A percentile compares a stretch with the other conserved stretches of the same genome.
These are phyloP conservation scores for Pyracantha coccinea DNA, from an alignment of 331 rosid species.

Conservation along the genomic window DNA sequence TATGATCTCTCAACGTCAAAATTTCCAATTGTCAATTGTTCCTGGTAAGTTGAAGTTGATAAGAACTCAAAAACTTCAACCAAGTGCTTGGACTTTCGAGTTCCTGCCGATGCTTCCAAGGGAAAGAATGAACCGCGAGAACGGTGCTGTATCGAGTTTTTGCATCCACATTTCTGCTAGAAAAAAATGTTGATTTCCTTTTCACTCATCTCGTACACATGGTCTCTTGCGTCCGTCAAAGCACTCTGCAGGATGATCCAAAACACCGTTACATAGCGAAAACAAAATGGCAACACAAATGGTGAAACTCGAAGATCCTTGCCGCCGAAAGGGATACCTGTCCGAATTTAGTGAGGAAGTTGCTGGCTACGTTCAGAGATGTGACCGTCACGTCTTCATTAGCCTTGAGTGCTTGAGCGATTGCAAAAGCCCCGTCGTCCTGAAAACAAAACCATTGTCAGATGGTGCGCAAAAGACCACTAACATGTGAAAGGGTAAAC, in stretches of 20 bases:
- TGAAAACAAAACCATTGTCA: conserved; percentile 23
- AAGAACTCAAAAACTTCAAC: conserved; percentile 33
- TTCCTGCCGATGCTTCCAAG: conserved; percentile 23
- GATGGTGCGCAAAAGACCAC: conserved; percentile 9
- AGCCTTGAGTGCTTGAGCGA: conserved; percentile 96
- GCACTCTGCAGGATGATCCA: conserved; percentile 57
- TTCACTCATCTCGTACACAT: conserved; percentile 90
- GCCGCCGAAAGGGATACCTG: conserved; percentile 42
- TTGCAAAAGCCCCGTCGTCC: conserved; percentile 98
- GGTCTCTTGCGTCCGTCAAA: conserved; percentile 86
- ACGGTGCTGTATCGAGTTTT: not conserved
- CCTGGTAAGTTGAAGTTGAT: conserved; percentile 1
- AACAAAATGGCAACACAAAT: not conserved
- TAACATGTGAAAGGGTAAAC: not conserved
- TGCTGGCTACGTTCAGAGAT: conserved; percentile 66
- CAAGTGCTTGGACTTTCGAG: conserved; percentile 18
- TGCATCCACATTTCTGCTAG: too few relatives aligned
- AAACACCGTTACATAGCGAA: conserved; percentile 7
- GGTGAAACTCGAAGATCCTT: not conserved
- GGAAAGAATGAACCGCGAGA: conserved; percentile 8
- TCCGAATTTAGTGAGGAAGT: conserved; percentile 94
- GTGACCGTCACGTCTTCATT: conserved; percentile 81
- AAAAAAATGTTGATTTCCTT: conserved; percentile 74
- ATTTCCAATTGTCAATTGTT: conserved; percentile 20
- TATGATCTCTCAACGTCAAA: conserved; percentile 24